Conservation (phyloP, 306 rosid species). For the Benincasa hispida region DNA sequence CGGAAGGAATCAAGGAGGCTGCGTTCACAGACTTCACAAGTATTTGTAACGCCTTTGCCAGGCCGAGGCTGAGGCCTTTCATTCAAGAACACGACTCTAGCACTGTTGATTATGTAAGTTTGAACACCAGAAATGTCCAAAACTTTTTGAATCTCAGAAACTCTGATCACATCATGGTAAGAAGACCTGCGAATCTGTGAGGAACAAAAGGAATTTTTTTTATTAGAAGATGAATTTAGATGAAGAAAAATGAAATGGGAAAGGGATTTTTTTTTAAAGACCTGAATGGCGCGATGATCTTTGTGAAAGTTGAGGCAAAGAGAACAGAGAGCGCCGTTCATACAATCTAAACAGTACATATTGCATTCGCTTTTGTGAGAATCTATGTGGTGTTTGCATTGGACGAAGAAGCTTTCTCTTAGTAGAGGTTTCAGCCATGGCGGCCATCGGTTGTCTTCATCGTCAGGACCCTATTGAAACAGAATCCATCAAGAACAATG, state of each 20-base stretch:
- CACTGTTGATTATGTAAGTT: constrained; percentile 95
- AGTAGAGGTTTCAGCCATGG: constrained; percentile 95
- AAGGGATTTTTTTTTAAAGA: not conserved
- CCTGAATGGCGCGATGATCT: constrained; percentile 91
- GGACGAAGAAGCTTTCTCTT: constrained; percentile 77
- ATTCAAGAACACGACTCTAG: constrained; percentile 86
- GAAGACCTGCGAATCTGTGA: constrained; percentile 93
- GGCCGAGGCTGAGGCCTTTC: constrained; percentile 99
- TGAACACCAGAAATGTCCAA: constrained; percentile 88
- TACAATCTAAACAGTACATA: constrained; percentile 92
- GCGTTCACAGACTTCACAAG: constrained; percentile 93
- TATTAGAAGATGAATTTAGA: not conserved
- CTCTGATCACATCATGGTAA: constrained; percentile 91
- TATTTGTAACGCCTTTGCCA: constrained; percentile 94
- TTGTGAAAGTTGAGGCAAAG: constrained; percentile 69
- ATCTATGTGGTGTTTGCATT: constrained; percentile 75
- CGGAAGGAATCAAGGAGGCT: constrained; percentile 91
- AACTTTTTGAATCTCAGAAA: constrained; percentile 87
- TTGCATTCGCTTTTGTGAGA: constrained; percentile 97
- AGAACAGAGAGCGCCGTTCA: constrained; percentile 86
- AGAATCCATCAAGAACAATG: constrained; percentile 1
- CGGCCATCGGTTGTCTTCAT: constrained; percentile 87
- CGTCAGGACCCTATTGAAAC: constrained; percentile 65
- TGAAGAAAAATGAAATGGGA: not conserved
- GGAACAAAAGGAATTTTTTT: not conserved